A percentile compares a stretch with the other conserved stretches of the same genome.
These are phyloP conservation scores for Brassica carinata DNA, from an alignment of 345 rosid species.

Conservation along the genomic window DNA sequence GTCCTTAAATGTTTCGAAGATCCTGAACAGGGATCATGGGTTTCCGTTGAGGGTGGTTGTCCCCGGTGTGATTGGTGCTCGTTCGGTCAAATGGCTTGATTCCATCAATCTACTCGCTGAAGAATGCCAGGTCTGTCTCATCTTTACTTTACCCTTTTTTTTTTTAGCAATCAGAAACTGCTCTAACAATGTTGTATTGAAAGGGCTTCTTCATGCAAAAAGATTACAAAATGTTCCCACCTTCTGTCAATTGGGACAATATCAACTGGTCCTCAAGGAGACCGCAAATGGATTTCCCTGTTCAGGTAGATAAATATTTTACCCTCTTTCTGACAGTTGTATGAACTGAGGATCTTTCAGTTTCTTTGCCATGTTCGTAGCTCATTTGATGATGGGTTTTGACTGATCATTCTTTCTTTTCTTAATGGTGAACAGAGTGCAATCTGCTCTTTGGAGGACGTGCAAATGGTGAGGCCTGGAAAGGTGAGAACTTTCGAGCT, in stretches of 20 bases:
- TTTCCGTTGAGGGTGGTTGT: constrained; percentile 85
- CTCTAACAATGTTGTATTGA: constrained; percentile 32
- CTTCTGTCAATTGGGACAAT: constrained; percentile 90
- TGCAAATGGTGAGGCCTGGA: constrained; percentile 38
- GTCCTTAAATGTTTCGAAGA: constrained; percentile 42
- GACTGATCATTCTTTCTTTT: background rate
- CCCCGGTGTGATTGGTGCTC: constrained; percentile 97
- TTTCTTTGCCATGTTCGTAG: background rate
- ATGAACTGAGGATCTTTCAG: background rate
- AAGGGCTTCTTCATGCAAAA: constrained; percentile 98
- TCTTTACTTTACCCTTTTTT: constrained; percentile 7
- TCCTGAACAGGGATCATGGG: constrained; percentile 94
- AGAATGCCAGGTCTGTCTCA: constrained; percentile 65
- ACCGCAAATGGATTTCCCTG: constrained; percentile 98
- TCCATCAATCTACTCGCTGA: constrained; percentile 75
- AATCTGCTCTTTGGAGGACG: constrained; percentile 93
- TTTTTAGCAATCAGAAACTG: constrained; percentile 9
- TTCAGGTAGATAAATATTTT: constrained; percentile 59
- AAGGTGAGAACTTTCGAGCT: background rate
- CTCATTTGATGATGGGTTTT: constrained; percentile 7
- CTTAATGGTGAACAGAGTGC: constrained; percentile 60
- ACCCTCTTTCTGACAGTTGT: background rate
- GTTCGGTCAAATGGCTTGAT: constrained; percentile 98
- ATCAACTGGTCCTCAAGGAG: constrained; percentile 84
- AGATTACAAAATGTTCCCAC: constrained; percentile 99